A percentile compares a stretch with the other conserved stretches of the same genome.
Conservation (phyloP, 768 basidiomycete genomes). For the Thelephora ganbajun region DNA sequence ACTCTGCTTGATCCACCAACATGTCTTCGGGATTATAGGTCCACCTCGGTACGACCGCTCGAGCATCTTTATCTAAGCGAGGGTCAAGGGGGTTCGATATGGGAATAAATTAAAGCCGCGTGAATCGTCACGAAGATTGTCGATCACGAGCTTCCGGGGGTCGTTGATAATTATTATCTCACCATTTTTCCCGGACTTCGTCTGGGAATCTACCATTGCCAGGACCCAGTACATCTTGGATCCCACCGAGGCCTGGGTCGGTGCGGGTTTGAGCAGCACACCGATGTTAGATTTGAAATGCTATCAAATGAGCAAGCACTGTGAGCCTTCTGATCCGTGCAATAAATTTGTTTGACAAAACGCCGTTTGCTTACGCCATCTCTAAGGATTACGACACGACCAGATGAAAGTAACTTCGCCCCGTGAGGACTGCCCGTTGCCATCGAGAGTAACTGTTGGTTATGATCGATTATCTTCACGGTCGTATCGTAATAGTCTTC, state of each 20-base stretch:
- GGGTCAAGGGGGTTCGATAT: background rate
- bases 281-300: constrained; percentile 63
- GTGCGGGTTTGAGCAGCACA: constrained; percentile 52
- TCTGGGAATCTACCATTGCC: constrained; percentile 50
- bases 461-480: constrained; percentile 42
- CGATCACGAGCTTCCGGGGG: no score
- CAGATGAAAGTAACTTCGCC: constrained; percentile 49
- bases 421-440: constrained; percentile 50
- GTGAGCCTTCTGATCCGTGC: background rate
- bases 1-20: constrained; percentile 36
- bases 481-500: constrained; percentile 63
- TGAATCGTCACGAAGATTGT: no score
- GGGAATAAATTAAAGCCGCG: background rate
- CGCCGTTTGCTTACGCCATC: constrained; percentile 45
- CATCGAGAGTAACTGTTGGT: constrained; percentile 47
- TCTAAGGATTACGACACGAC: constrained; percentile 73
- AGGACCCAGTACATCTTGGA: constrained; percentile 55
- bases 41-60: constrained; percentile 64
- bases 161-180: constrained; percentile 1
- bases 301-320: constrained; percentile 24
- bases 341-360: background rate
- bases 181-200: constrained; percentile 46
- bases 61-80: constrained; percentile 38
- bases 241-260: constrained; percentile 30
- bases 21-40: constrained; percentile 42